A percentile compares a stretch with the other conserved stretches of the same genome.
Conservation (phyloP, 441 rosid genomes). For the Gossypium davidsonii region DNA sequence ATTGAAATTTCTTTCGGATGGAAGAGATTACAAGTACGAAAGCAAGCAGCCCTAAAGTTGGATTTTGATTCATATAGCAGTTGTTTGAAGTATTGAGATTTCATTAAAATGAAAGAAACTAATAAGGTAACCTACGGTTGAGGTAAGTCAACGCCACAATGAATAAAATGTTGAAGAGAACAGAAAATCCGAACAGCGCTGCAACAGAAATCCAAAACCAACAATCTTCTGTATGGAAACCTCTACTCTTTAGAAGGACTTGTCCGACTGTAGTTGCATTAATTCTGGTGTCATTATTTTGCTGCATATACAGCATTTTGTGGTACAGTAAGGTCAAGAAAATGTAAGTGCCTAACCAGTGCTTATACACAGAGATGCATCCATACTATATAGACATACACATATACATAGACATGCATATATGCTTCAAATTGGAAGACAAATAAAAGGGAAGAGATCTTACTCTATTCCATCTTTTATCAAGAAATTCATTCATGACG, state of each 20-base stretch:
- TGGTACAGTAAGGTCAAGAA: background rate
- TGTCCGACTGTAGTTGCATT: slow-evolving; percentile 52
- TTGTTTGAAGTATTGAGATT: background rate
- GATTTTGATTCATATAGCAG: background rate
- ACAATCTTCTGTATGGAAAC: slow-evolving; percentile 51
- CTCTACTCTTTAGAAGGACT: slow-evolving; percentile 49
- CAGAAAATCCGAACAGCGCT: slow-evolving; percentile 59
- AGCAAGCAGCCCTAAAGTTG: background rate
- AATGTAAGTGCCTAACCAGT: slow-evolving; percentile 2
- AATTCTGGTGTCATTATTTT: slow-evolving; percentile 33
- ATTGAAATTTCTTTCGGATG: background rate
- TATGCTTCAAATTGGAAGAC: background rate
- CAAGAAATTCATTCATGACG: slow-evolving; percentile 75
- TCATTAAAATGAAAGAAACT: background rate
- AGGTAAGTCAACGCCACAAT: slow-evolving; percentile 58
- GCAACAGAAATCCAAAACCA: slow-evolving; percentile 84
- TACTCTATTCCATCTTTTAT: slow-evolving; percentile 74
- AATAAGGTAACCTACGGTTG: slow-evolving; percentile 51
- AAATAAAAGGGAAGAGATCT: slow-evolving; percentile 18
- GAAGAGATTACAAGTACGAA: background rate
- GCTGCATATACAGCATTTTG: slow-evolving; percentile 32
- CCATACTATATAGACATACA: background rate
- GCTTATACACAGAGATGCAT: background rate
- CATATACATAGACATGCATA: background rate
- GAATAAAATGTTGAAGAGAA: slow-evolving; percentile 67